phyloP scores from a whole-genome alignment of 78 protist species.

The Dictyostelium brefeldianum region DNA sequence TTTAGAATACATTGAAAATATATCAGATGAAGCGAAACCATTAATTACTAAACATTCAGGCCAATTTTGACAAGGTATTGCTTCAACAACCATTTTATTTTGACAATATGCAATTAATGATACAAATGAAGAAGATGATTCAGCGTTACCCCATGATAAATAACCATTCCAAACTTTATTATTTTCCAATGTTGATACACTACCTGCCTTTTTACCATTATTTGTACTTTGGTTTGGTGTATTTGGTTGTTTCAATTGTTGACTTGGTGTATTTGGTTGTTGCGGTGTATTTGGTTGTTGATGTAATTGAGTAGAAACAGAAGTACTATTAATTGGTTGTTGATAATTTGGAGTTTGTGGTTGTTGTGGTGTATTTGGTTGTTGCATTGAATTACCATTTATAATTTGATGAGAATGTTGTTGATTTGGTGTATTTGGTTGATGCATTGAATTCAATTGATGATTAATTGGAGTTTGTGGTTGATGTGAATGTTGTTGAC shows the following conservation, averaged over 20 bases:
- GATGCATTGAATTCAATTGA: not conserved
- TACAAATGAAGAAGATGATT: not conserved
- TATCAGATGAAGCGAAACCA: not conserved
- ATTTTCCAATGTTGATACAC: not conserved
- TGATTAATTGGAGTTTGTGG: not conserved
- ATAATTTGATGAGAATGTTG: not conserved
- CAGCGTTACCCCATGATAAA: not conserved
- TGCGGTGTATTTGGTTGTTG: not conserved
- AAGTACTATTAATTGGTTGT: not conserved
- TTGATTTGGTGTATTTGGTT: conserved; percentile 14
- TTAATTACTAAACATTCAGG: conserved; percentile 43
- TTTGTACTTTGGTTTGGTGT: not conserved
- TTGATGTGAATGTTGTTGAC: not conserved
- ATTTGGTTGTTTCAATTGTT: not conserved
- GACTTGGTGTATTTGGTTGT: not conserved
- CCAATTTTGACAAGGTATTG: conserved; percentile 28
- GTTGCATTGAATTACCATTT: not conserved
- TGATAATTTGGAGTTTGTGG: not conserved
- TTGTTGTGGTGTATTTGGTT: not conserved
- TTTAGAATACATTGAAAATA: not conserved
- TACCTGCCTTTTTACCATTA: not conserved
- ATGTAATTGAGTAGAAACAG: not conserved
- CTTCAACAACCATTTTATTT: conserved; percentile 6
- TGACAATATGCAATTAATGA: conserved; percentile 1
- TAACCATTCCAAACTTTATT: conserved; percentile 18